phyloP scores from a whole-genome alignment of 106 monocot species.

The Allium sativum region DNA sequence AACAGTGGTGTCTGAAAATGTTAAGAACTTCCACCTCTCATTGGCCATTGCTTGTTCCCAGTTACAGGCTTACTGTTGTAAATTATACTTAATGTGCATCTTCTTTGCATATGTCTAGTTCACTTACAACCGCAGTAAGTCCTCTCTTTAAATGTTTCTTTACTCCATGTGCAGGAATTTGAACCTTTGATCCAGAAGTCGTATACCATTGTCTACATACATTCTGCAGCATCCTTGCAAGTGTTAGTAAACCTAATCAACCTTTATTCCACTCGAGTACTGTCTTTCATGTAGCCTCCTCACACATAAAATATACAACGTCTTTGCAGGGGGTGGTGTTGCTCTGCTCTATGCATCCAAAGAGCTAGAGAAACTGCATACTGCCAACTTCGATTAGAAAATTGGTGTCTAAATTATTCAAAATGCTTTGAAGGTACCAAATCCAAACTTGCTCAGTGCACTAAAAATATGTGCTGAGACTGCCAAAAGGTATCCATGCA shows the following conservation, averaged over 20 bases:
- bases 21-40: too few relatives aligned
- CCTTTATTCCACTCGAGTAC: too few relatives aligned
- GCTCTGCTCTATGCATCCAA: conserved; percentile 63
- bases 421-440: conserved; percentile 49
- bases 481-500: too few relatives aligned
- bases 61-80: too few relatives aligned
- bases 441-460: background rate
- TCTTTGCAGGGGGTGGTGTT: conserved; percentile 47
- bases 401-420: conserved; percentile 74
- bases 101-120: too few relatives aligned
- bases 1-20: too few relatives aligned
- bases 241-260: conserved; percentile 42
- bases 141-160: too few relatives aligned
- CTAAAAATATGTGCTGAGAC: background rate
- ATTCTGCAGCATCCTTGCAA: conserved; percentile 95
- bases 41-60: too few relatives aligned
- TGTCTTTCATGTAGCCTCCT: too few relatives aligned
- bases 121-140: too few relatives aligned
- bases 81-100: too few relatives aligned
- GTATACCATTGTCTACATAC: conserved; percentile 92
- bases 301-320: background rate
- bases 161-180: conserved; percentile 61
- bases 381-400: conserved; percentile 72
- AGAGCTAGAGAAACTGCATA: conserved; percentile 48
- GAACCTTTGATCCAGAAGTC: conserved; percentile 96